Evolutionary conservation across 2,329 filamentous ascomycete species (phyloP).

Genomic region (Amauroascus verrucosus): DNA sequence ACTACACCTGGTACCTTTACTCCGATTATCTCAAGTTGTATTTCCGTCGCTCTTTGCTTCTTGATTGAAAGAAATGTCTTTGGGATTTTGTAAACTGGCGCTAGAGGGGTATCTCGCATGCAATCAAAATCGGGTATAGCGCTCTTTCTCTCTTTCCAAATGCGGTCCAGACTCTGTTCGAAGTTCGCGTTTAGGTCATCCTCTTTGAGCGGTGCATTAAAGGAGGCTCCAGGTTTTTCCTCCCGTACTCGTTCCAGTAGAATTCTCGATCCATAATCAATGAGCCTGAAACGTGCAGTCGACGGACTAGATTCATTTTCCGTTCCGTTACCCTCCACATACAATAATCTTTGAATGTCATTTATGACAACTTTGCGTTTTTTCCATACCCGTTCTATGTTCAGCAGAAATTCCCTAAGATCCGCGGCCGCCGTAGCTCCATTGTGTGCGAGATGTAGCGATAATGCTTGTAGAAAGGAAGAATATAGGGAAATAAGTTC

Average conservation of each 20-base stretch:
- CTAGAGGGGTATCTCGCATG: conserved; percentile 25
- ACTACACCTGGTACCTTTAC: conserved; percentile 23
- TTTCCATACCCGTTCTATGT: conserved; percentile 60
- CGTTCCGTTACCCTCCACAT: conserved; percentile 39
- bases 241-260: conserved; percentile 27
- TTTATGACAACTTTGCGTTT: conserved; percentile 56
- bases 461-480: conserved; percentile 57
- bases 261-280: conserved; percentile 34
- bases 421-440: conserved; percentile 54
- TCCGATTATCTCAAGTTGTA: conserved; percentile 32
- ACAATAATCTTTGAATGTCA: conserved; percentile 58
- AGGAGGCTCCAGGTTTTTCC: conserved; percentile 4
- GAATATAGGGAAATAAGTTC: conserved; percentile 56
- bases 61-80: conserved; percentile 4
- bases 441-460: conserved; percentile 60
- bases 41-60: conserved; percentile 33
- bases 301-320: conserved; percentile 7
- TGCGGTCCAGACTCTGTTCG: conserved; percentile 36
- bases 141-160: conserved; percentile 36
- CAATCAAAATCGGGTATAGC: conserved; percentile 28
- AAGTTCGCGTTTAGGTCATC: conserved; percentile 43
- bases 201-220: conserved; percentile 31
- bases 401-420: conserved; percentile 49
- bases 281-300: conserved; percentile 26
- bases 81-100: conserved; percentile 26